Percentiles rank a stretch among this genome's conserved stretches.
Conservation (phyloP, 495 filamentous ascomycete genomes). For the Penicillium atrosanguineum region DNA sequence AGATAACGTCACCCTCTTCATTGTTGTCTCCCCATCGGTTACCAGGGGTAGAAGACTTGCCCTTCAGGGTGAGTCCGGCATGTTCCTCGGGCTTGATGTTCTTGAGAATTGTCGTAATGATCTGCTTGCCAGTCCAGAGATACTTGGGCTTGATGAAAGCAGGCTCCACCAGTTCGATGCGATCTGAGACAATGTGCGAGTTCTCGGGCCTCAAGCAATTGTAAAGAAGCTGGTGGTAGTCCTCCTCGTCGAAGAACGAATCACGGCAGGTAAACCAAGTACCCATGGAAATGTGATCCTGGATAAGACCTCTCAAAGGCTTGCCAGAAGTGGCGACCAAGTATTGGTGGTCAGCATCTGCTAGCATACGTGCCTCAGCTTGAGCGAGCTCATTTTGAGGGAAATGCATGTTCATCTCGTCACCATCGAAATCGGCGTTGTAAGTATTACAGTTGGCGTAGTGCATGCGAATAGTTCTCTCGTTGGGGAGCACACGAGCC, state of each 20-base stretch:
- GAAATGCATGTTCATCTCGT: conserved; percentile 99
- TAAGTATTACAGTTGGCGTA: conserved; percentile 99
- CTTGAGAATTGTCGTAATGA: conserved; percentile 88
- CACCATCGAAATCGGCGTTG: conserved; percentile 99
- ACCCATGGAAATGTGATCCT: conserved; percentile 96
- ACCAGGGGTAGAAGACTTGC: conserved; percentile 72
- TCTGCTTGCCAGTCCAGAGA: conserved; percentile 97
- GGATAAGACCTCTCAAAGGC: conserved; percentile 92
- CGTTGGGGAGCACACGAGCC: conserved; percentile 84
- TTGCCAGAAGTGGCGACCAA: conserved; percentile 91
- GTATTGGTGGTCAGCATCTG: conserved; percentile 97
- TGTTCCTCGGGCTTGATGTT: conserved; percentile 79
- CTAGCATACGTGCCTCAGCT: conserved; percentile 85
- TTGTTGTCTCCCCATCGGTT: conserved; percentile 72
- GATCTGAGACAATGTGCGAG: conserved; percentile 67
- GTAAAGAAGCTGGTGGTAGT: conserved; percentile 91
- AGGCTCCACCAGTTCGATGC: conserved; percentile 75
- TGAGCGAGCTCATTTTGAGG: conserved; percentile 95
- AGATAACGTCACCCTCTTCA: conserved; percentile 74
- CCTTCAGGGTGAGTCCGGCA: conserved; percentile 74
- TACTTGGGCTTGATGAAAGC: conserved; percentile 77
- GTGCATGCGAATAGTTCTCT: conserved; percentile 98
- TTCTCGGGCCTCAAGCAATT: conserved; percentile 84
- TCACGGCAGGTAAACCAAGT: conserved; percentile 89
- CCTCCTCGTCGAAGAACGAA: conserved; percentile 84